These are phyloP conservation scores for Grigorovia humatica DNA, from an alignment of 805 yeast species.

Conservation along the genomic window DNA sequence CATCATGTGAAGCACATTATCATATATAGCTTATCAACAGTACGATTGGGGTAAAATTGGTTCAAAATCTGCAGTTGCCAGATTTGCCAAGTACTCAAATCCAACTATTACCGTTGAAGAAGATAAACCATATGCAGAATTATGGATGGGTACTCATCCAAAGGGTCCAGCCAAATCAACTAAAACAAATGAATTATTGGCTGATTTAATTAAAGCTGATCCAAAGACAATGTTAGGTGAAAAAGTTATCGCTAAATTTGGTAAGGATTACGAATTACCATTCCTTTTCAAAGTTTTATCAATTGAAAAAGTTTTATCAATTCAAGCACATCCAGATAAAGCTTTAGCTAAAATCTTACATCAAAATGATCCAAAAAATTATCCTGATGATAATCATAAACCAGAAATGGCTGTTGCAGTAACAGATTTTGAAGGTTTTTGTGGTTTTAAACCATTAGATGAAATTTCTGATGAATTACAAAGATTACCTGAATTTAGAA, in stretches of 20 bases:
- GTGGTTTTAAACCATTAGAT: conserved; percentile 89
- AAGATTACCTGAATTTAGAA: conserved; percentile 66
- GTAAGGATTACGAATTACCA: conserved; percentile 64
- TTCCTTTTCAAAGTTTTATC: conserved; percentile 90
- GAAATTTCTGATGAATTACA: conserved; percentile 61
- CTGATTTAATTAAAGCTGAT: conserved; percentile 51
- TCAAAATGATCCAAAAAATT: conserved; percentile 76
- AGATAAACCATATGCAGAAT: conserved; percentile 83
- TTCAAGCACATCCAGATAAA: conserved; percentile 98
- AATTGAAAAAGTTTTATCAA: conserved; percentile 82
- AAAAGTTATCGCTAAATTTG: conserved; percentile 52
- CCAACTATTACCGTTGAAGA: conserved; percentile 55
- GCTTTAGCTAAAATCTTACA: conserved; percentile 66
- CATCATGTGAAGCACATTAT: too few relatives aligned
- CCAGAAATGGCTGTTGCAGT: conserved; percentile 99
- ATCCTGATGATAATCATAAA: conserved; percentile 96
- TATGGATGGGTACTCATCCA: conserved; percentile 99
- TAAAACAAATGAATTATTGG: conserved; percentile 46
- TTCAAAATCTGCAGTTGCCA: conserved; percentile 76
- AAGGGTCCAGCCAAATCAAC: conserved; percentile 68
- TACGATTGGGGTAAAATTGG: conserved; percentile 90
- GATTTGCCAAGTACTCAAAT: conserved; percentile 65
- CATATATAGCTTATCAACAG: conserved; percentile 51
- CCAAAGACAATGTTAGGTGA: conserved; percentile 54
- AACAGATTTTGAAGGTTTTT: conserved; percentile 92